Percentiles rank a stretch among this genome's conserved stretches.
Conservation (phyloP, 768 basidiomycete species). For the Melanogaster broomeanus region DNA sequence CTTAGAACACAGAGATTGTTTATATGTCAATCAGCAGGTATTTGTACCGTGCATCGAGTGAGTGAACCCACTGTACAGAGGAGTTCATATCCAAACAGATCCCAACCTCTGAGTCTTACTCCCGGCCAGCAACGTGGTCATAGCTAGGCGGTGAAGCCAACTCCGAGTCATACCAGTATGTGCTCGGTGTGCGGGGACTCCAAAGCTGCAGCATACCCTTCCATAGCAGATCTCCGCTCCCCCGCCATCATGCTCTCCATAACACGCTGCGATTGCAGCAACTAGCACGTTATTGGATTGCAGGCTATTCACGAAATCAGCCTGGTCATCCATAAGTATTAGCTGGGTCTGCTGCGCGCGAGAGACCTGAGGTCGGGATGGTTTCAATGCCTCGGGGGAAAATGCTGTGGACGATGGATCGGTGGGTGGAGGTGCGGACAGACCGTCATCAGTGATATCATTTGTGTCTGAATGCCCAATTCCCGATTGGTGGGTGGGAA, state of each 20-base stretch:
- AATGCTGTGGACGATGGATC: not conserved
- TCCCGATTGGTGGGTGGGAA: not conserved
- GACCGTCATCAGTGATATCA: not conserved
- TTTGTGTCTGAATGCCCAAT: not conserved
- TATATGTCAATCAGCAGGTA: no score
- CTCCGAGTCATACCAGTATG: not conserved
- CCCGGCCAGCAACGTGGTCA: not conserved
- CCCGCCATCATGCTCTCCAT: conserved; percentile 22
- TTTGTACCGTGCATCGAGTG: no score
- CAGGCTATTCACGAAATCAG: conserved; percentile 17
- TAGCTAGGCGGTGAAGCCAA: conserved; percentile 16
- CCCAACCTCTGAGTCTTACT: no score
- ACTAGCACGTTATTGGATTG: conserved; percentile 15
- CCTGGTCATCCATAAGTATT: conserved; percentile 18
- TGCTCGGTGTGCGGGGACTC: not conserved
- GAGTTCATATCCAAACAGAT: no score
- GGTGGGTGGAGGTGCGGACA: not conserved
- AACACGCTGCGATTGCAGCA: conserved; percentile 14
- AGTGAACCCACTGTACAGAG: no score
- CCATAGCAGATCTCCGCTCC: conserved; percentile 6
- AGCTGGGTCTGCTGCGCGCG: conserved; percentile 10
- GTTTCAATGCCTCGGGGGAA: no score
- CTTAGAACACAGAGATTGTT: no score
- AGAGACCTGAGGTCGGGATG: no score
- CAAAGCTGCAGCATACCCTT: not conserved